Conservation (phyloP, 2,329 filamentous ascomycete species). For the Calonectria crousiana region DNA sequence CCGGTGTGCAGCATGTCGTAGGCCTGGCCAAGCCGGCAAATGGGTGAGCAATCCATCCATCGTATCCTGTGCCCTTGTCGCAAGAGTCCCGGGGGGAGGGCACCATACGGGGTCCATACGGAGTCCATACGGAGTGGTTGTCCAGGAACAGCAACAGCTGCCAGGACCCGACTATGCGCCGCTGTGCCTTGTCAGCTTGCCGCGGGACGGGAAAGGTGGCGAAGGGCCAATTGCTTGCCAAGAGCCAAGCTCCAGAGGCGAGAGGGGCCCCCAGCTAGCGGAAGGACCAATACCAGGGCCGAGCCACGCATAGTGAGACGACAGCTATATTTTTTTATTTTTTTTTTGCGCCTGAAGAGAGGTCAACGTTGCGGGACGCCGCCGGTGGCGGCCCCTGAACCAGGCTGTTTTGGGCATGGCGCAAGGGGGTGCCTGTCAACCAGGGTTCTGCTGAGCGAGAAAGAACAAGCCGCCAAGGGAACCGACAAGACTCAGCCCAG, state of each 20-base stretch:
- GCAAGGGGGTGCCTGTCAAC: not conserved
- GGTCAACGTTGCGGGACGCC: conserved; percentile 4
- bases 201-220: conserved; percentile 1
- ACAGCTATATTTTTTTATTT: not conserved
- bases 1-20: not conserved
- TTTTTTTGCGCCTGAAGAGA: not conserved
- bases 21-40: not conserved
- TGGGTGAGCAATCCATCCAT: not conserved
- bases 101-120: not conserved
- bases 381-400: not conserved
- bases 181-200: not conserved
- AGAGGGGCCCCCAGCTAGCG: not conserved
- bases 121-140: not conserved
- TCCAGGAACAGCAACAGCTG: not conserved
- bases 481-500: not conserved
- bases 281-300: not conserved
- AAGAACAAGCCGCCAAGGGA: not conserved
- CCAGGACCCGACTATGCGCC: not conserved
- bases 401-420: not conserved
- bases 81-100: not conserved
- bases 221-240: not conserved
- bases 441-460: not conserved
- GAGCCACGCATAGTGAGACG: conserved; percentile 6
- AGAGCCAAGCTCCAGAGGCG: not conserved
- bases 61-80: not conserved